phyloP scores from a whole-genome alignment of 768 basidiomycete species.

The Tricholoma matsutake region DNA sequence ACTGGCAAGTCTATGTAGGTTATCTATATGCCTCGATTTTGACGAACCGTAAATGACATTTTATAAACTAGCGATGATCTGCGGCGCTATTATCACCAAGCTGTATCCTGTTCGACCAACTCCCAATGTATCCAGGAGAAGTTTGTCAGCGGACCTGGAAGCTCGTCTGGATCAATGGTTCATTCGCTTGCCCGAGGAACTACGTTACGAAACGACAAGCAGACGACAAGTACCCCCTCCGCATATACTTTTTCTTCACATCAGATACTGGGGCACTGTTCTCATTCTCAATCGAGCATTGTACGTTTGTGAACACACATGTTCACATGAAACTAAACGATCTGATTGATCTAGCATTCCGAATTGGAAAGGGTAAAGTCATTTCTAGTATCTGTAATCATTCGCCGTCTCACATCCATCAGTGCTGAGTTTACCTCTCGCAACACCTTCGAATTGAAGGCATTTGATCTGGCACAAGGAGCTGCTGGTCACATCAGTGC shows the following conservation, averaged over 20 bases:
- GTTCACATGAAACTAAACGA: background rate
- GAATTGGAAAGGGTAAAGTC: conserved; percentile 63
- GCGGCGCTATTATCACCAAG: conserved; percentile 61
- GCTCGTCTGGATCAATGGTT: conserved; percentile 72
- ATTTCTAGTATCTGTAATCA: background rate
- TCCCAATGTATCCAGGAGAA: conserved; percentile 44
- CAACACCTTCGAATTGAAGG: conserved; percentile 55
- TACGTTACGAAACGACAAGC: conserved; percentile 57
- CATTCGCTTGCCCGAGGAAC: conserved; percentile 58
- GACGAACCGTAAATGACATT: background rate
- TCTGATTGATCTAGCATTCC: conserved; percentile 50
- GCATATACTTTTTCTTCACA: conserved; percentile 64
- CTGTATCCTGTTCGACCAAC: conserved; percentile 66
- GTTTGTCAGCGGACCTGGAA: conserved; percentile 55
- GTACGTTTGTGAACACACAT: conserved; percentile 42
- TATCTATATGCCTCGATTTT: conserved; percentile 3
- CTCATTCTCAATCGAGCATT: conserved; percentile 75
- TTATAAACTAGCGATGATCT: conserved; percentile 50
- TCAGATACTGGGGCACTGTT: conserved; percentile 75
- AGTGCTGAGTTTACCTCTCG: conserved; percentile 44
- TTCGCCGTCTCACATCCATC: conserved; percentile 7
- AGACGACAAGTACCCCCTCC: conserved; percentile 56
- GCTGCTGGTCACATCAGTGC: conserved; percentile 71
- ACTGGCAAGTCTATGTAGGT: conserved; percentile 56
- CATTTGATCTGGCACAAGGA: conserved; percentile 72